These are phyloP conservation scores for Suillus decipiens DNA, from an alignment of 768 basidiomycete genomes.

Conservation along the genomic window DNA sequence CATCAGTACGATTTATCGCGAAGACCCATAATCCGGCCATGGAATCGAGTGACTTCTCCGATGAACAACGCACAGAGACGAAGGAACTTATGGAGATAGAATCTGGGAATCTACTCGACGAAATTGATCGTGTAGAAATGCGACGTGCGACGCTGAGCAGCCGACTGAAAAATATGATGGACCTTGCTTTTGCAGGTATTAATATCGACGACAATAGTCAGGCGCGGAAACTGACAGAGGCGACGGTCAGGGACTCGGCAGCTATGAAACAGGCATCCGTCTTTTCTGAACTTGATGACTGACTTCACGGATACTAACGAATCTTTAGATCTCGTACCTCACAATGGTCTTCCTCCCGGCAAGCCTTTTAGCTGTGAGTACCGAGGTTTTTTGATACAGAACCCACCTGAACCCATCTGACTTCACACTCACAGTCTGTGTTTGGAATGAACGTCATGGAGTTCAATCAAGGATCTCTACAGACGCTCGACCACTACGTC, in stretches of 20 bases:
- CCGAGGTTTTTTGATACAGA: neutral
- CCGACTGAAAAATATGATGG: slow-evolving; percentile 35
- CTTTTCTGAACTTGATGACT: slow-evolving; percentile 21
- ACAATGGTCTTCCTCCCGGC: slow-evolving; percentile 65
- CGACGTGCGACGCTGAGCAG: slow-evolving; percentile 31
- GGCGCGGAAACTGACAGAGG: slow-evolving; percentile 52
- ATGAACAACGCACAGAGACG: slow-evolving; percentile 22
- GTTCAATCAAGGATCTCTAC: slow-evolving; percentile 34
- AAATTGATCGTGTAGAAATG: slow-evolving; percentile 49
- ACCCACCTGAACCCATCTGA: neutral
- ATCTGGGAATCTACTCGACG: slow-evolving; percentile 46
- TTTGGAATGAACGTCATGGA: slow-evolving; percentile 60
- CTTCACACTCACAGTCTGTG: slow-evolving; percentile 35
- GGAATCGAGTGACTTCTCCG: slow-evolving; percentile 26
- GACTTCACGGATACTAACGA: neutral
- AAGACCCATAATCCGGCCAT: slow-evolving; percentile 52
- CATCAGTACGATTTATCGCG: slow-evolving; percentile 50
- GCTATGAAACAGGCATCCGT: slow-evolving; percentile 36
- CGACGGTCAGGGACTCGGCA: slow-evolving; percentile 43
- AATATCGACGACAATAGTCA: slow-evolving; percentile 56
- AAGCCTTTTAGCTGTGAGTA: slow-evolving; percentile 40
- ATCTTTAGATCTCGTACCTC: slow-evolving; percentile 42
- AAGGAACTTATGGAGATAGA: slow-evolving; percentile 44
- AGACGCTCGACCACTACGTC: slow-evolving; percentile 41
- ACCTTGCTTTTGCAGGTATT: slow-evolving; percentile 53